These are phyloP conservation scores for Eurotiales sp. DNA, from an alignment of 2,329 filamentous ascomycete species.

Conservation along the genomic window DNA sequence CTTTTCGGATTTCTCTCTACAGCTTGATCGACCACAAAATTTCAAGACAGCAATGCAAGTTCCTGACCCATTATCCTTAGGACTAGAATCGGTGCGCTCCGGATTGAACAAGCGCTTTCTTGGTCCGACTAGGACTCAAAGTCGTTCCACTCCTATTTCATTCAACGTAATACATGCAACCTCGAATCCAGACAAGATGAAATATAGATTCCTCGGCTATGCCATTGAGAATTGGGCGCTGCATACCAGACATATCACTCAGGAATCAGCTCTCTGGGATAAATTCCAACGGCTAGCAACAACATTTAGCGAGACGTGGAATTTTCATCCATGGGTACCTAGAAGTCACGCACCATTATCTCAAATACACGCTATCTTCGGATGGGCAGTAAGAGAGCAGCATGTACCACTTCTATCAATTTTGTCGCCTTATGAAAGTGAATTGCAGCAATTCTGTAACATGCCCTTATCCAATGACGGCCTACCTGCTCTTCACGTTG, in stretches of 20 bases:
- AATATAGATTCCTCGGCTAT: conserved; percentile 20
- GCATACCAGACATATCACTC: conserved; percentile 17
- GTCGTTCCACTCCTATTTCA: not conserved
- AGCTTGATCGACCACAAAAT: conserved; percentile 5
- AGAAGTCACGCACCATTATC: conserved; percentile 18
- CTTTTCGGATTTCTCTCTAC: conserved; percentile 20
- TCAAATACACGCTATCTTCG: conserved; percentile 19
- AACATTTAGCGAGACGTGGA: conserved; percentile 21
- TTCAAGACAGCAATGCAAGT: conserved; percentile 2
- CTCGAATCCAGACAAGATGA: conserved; percentile 6
- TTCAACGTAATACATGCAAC: conserved; percentile 10
- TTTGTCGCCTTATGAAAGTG: not conserved
- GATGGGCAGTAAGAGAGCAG: conserved; percentile 21
- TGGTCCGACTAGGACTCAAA: not conserved
- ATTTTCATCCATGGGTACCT: conserved; percentile 21
- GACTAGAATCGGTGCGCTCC: not conserved
- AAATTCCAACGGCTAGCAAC: conserved; percentile 17
- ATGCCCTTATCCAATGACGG: conserved; percentile 18
- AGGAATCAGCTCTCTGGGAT: conserved; percentile 14
- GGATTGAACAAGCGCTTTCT: not conserved
- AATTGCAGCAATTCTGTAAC: conserved; percentile 15
- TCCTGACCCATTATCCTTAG: conserved; percentile 4
- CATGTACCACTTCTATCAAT: conserved; percentile 18
- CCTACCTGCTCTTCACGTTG: conserved; percentile 21
- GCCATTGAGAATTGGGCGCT: conserved; percentile 17